Evolutionary conservation across 2,329 filamentous ascomycete species (phyloP), one percentile per base, ranked within the genome.

Genomic region (Mycosphaerella sp.): DNA sequence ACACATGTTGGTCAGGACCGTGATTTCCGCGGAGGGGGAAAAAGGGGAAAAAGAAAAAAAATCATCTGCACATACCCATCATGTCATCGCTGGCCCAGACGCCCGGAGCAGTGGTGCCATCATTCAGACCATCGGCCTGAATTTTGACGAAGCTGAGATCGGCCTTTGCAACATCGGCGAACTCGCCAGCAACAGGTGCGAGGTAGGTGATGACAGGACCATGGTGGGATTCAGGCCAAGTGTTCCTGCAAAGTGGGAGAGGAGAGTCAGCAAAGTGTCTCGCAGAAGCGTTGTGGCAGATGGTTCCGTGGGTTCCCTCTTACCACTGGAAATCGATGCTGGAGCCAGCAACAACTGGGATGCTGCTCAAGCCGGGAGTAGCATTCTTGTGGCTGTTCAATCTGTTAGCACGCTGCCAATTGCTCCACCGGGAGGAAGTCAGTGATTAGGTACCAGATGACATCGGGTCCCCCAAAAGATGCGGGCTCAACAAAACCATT

Each of bases 201-300:
- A 85, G 71, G 72, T 85, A 86, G 67, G 78, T 78, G 58, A 86
- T 76, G 62, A 86, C 78, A 7, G 83, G 82, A 2, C 81, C 81
- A 59, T 83, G 76, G 72, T 87, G 80, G 51, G 48, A 54, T 6
- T 62, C 58, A 45, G 58, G 54, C 59, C 60, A 62, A 5, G 56
- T 59, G 51, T 57, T 62, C 73, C 26, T 26, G 26, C 26, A 26
- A 26, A 26, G 26, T 26, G 4, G 26, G 26, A 6, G 4, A 26
- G 4, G 6, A 4, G 4, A 26, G 26, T 26, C 26, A 26, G 26
- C 26, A 17, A 6, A 26, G 26, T 26, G 26, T 26, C 26, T 26
- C 14, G 14, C 26, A 26, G 26, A 26, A 26, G 26, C 26, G 26
- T 26, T 26, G 26, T 26, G 26, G 26, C 26, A 26, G 4, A 26